Conservation (phyloP, 495 filamentous ascomycete genomes). For the Cladorrhinum samala region DNA sequence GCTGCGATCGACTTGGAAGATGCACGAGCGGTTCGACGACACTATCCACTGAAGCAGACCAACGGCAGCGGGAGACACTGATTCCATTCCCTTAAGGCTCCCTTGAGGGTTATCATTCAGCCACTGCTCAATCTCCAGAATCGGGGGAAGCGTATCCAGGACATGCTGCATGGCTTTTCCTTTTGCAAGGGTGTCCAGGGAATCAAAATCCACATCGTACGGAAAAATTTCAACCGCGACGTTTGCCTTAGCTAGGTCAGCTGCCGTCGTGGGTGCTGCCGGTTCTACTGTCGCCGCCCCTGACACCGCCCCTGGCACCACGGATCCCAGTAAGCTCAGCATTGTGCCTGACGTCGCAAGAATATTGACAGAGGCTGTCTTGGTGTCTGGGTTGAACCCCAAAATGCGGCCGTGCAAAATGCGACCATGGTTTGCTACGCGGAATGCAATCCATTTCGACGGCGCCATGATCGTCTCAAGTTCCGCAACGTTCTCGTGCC, state of each 20-base stretch:
- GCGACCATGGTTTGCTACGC: background rate
- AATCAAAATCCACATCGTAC: slow-evolving; percentile 31
- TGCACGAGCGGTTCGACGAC: slow-evolving; percentile 82
- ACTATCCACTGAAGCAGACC: slow-evolving; percentile 82
- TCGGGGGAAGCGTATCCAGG: slow-evolving; percentile 61
- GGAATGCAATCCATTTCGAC: slow-evolving; percentile 17
- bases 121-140: slow-evolving; percentile 57
- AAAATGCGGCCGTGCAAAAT: slow-evolving; percentile 2
- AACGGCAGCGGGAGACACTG: slow-evolving; percentile 60
- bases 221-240: slow-evolving; percentile 42
- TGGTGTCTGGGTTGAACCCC: background rate
- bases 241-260: slow-evolving; percentile 32
- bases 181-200: slow-evolving; percentile 38
- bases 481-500: background rate
- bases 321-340: no score
- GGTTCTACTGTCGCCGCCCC: background rate
- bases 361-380: slow-evolving; percentile 4
- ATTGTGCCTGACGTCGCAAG: background rate
- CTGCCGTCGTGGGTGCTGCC: no score
- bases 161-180: slow-evolving; percentile 49
- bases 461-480: slow-evolving; percentile 1
- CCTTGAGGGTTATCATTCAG: slow-evolving; percentile 39
- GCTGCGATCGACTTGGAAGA: slow-evolving; percentile 49
- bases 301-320: no score
- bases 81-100: slow-evolving; percentile 53